Evolutionary conservation across 805 yeast species (phyloP).

Genomic region (Ogataea kodamae): DNA sequence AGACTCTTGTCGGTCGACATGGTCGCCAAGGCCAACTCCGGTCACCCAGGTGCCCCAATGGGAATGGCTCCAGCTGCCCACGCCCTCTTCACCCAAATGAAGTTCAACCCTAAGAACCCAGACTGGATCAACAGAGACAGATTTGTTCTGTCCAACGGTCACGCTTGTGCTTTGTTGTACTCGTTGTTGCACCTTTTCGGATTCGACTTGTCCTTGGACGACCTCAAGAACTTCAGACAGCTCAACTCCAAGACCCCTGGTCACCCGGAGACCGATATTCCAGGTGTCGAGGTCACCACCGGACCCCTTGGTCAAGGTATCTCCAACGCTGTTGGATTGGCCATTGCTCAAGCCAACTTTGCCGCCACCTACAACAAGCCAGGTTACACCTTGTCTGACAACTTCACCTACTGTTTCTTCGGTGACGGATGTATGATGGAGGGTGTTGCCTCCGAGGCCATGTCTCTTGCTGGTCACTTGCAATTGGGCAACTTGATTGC

Average conservation of each 20-base stretch:
- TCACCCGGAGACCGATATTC: conserved; percentile 88
- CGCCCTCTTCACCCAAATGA: conserved; percentile 75
- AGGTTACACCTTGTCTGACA: conserved; percentile 65
- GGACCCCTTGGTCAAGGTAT: conserved; percentile 99
- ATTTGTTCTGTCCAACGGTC: conserved; percentile 94
- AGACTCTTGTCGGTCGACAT: conserved; percentile 86
- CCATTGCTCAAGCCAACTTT: conserved; percentile 87
- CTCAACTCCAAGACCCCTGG: conserved; percentile 92
- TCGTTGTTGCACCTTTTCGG: conserved; percentile 83
- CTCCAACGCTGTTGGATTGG: conserved; percentile 92
- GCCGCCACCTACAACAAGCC: conserved; percentile 95
- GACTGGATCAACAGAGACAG: conserved; percentile 93
- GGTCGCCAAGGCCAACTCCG: conserved; percentile 85
- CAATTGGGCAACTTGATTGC: conserved; percentile 90
- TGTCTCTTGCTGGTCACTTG: conserved; percentile 94
- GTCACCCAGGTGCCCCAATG: conserved; percentile 99
- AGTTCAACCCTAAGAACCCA: conserved; percentile 87
- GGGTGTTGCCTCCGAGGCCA: conserved; percentile 94
- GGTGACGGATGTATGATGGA: conserved; percentile 99
- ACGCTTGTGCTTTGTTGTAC: conserved; percentile 89
- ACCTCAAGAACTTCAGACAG: conserved; percentile 87
- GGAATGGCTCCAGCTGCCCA: conserved; percentile 97
- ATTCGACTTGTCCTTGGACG: conserved; percentile 75
- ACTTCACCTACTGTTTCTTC: conserved; percentile 71
- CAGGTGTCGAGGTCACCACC: conserved; percentile 95